Evolutionary conservation across 176 grass and related monocot species (phyloP), one percentile per base, ranked within the genome.

Genomic region (Luzula sylvatica): DNA sequence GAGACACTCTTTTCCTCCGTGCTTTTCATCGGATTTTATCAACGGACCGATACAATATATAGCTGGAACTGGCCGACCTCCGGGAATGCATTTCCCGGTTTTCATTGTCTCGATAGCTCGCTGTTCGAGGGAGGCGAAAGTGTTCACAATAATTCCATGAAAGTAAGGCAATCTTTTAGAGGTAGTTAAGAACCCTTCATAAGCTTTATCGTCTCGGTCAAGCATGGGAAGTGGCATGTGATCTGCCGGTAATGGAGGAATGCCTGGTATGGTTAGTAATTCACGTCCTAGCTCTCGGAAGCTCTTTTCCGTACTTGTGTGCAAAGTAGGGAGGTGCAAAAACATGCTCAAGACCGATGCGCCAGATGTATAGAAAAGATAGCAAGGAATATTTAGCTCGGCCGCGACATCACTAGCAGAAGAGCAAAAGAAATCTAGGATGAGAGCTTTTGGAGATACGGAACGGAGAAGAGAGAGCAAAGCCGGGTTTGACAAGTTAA

Each of bases 31-130:
- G 15, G 79, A 72, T 55, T 78, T 72, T 44, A 89, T 80, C 8
- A 83, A 65, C 3, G 85, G 85, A 2, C 85, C 85, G 41, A 83
- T 77, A 65, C 75, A 72, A 46, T 76, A 20, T 8, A 80, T 15
- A 0, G 17, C 51, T 0, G 79, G 75, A 32, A 58, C 69, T 20
- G 46, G 1, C 1, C 42, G 11, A 11, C 75, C 75, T 1, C 75
- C 15, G 0, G 51, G 56, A 13, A 61, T 52, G 65, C 71, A 83
- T 8, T 13, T 49, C 0, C 85, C 72, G 6, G 45, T 12, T 3
- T 2, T 45, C 8, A 83, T 26, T 8, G 75, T 53, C 26, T 57
- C 44, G 0, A 55, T n/a, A 15, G 69, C 65, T 15, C 65, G 46
- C 1, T 69, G 65, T 41, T 88, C 83, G n/a, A 88, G 55, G 5